Evolutionary conservation across 768 basidiomycete species (phyloP).

Genomic region (Trametes punicea): DNA sequence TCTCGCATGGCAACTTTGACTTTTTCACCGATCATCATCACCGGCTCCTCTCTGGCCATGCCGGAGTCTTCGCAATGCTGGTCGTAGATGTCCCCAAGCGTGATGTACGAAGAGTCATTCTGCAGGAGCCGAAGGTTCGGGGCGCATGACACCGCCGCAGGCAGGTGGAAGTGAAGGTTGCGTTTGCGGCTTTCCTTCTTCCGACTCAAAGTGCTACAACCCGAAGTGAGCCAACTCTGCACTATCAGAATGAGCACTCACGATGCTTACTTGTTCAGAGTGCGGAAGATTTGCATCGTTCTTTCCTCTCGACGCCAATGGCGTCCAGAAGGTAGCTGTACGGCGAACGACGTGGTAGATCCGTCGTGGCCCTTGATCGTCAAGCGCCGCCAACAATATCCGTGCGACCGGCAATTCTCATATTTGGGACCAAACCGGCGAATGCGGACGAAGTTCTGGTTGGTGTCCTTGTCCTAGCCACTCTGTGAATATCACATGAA

Average conservation of each 20-base stretch:
- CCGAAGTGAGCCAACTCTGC: background rate
- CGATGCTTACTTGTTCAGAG: conserved; percentile 76
- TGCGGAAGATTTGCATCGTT: conserved; percentile 89
- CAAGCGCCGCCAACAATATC: conserved; percentile 86
- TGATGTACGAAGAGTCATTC: conserved; percentile 87
- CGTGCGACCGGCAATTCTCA: conserved; percentile 85
- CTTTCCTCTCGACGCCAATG: conserved; percentile 91
- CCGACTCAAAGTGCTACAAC: conserved; percentile 66
- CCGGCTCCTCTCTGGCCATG: conserved; percentile 83
- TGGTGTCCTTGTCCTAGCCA: conserved; percentile 86
- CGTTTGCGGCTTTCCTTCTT: conserved; percentile 94
- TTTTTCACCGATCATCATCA: conserved; percentile 83
- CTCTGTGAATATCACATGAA: conserved; percentile 1
- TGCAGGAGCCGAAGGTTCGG: conserved; percentile 83
- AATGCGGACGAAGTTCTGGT: conserved; percentile 87
- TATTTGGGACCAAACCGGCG: conserved; percentile 87
- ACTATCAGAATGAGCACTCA: background rate
- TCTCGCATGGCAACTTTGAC: conserved; percentile 66
- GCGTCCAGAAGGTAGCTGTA: conserved; percentile 83
- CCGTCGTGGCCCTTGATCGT: conserved; percentile 90
- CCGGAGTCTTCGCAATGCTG: conserved; percentile 74
- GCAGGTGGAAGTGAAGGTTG: conserved; percentile 88
- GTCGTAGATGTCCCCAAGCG: conserved; percentile 92
- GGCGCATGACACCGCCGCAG: conserved; percentile 80
- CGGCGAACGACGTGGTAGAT: conserved; percentile 83